Percentiles rank a stretch among this genome's conserved stretches.
Conservation (phyloP, 2,329 filamentous ascomycete genomes). For the Arthroderma sp. region DNA sequence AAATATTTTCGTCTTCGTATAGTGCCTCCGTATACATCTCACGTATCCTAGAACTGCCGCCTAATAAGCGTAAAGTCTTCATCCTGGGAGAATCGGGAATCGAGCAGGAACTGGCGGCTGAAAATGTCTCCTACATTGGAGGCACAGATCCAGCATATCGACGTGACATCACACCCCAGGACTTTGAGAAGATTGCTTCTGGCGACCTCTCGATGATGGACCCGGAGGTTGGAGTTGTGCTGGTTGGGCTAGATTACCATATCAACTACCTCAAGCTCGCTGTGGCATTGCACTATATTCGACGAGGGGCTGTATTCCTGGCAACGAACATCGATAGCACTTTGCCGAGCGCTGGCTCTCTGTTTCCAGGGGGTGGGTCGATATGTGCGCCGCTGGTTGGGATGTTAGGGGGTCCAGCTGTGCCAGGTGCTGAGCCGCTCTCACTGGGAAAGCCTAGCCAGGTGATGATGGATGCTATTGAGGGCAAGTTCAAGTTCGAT, state of each 20-base stretch:
- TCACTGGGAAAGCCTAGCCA: slow-evolving; percentile 89
- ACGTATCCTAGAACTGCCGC: slow-evolving; percentile 69
- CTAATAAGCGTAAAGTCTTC: slow-evolving; percentile 82
- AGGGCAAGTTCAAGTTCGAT: slow-evolving; percentile 88
- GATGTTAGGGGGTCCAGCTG: slow-evolving; percentile 41
- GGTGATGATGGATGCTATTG: slow-evolving; percentile 98
- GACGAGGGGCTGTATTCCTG: slow-evolving; percentile 67
- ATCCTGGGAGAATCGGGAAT: slow-evolving; percentile 86
- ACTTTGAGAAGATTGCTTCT: slow-evolving; percentile 63
- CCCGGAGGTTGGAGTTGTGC: slow-evolving; percentile 76
- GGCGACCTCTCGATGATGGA: slow-evolving; percentile 63
- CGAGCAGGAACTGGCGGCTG: slow-evolving; percentile 71
- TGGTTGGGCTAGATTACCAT: slow-evolving; percentile 86
- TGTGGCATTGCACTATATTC: slow-evolving; percentile 74
- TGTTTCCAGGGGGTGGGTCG: slow-evolving; percentile 87
- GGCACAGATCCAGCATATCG: slow-evolving; percentile 71
- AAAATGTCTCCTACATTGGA: slow-evolving; percentile 68
- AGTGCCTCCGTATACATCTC: slow-evolving; percentile 92
- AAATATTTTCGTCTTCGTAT: slow-evolving; percentile 94
- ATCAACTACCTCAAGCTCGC: slow-evolving; percentile 89
- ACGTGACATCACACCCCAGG: slow-evolving; percentile 65
- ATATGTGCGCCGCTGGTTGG: slow-evolving; percentile 65
- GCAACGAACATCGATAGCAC: slow-evolving; percentile 92
- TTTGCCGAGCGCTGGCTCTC: slow-evolving; percentile 63
- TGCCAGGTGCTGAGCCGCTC: slow-evolving; percentile 50